Base-by-base conservation (phyloP, 768 basidiomycete genomes). In the Mycena capillaripes region DNA sequence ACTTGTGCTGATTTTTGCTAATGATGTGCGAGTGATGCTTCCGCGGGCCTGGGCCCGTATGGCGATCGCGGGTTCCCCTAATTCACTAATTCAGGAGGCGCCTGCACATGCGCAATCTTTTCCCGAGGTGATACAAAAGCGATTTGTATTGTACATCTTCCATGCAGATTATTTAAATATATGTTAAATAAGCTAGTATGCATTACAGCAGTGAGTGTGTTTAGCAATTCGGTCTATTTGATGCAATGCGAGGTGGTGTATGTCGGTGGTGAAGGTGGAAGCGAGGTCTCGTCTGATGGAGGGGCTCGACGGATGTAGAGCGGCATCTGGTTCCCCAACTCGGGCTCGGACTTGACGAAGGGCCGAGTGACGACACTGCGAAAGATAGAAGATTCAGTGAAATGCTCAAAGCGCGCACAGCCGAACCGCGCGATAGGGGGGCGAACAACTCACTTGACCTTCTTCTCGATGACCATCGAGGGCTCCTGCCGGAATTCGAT, bases 271-370 rank as follows among this genome's bases (percentile, higher is more conserved):
- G 67, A 44, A 16, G 71, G 60, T 27, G 69, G 61, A 57, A 30
- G 53, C 46, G 62, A 64, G 27, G 44, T 44, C 38, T 65, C 70
- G 56, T 70, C 55, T 30, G 57, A 60, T 59, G 63, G 46, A n/a
- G 63, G 55, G 55, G 56, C 71, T 25, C 81, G 82, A 38, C 84
- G 84, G 73, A 89, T 81, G 72, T 85, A 83, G 73, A 92, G 81
- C 60, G 90, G 90, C 88, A 90, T 89, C 80, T 88, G 90, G 81
- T 89, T 90, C 59, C 90, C 89, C 64, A 85, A 78, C 60, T 83
- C 79, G n/a, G 86, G 84, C 73, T 86, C 84, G 46, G 88, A 89
- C 78, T 87, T 89, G 67, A 91, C 88, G 76, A 89, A 86, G 27
- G 90, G 90, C 66, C 88, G 87, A 65, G 87, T 89, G 27, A 89